These are phyloP conservation scores for Russula ochroleuca DNA, from an alignment of 768 basidiomycete genomes.

Conservation along the genomic window DNA sequence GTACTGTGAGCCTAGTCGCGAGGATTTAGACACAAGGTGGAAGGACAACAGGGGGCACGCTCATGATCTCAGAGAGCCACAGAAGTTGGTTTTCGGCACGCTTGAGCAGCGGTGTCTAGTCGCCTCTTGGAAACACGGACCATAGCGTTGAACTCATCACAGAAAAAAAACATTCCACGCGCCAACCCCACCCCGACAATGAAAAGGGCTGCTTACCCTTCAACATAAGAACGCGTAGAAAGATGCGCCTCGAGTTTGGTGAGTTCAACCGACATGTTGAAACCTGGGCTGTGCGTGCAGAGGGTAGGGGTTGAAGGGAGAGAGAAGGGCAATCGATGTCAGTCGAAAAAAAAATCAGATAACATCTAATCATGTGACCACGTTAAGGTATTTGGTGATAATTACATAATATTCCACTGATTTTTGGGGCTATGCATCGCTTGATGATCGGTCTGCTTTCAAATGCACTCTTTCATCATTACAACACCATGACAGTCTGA, in stretches of 20 bases:
- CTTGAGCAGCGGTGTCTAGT: conserved; percentile 81
- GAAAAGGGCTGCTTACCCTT: conserved; percentile 62
- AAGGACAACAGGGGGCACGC: conserved; percentile 16
- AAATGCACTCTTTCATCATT: neutral
- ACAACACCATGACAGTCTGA: neutral
- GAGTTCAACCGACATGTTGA: conserved; percentile 61
- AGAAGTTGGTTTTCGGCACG: conserved; percentile 64
- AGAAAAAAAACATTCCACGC: conserved; percentile 28
- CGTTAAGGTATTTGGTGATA: neutral
- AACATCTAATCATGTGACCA: conserved; percentile 5
- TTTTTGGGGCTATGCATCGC: neutral
- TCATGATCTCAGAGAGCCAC: conserved; percentile 61
- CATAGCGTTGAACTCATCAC: conserved; percentile 78
- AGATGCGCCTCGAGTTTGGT: conserved; percentile 83
- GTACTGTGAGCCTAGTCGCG: conserved; percentile 15
- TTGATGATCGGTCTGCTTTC: neutral
- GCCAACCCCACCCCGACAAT: neutral
- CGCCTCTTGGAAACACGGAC: conserved; percentile 97
- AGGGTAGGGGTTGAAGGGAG: neutral
- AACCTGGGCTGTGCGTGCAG: neutral
- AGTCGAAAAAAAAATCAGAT: neutral
- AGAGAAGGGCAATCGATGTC: conserved; percentile 8
- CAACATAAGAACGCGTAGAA: conserved; percentile 79
- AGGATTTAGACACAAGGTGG: neutral
- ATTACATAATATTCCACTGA: neutral